Evolutionary conservation across 169 alveolate genomes (phyloP).

Genomic region (Plasmodium berghei): DNA sequence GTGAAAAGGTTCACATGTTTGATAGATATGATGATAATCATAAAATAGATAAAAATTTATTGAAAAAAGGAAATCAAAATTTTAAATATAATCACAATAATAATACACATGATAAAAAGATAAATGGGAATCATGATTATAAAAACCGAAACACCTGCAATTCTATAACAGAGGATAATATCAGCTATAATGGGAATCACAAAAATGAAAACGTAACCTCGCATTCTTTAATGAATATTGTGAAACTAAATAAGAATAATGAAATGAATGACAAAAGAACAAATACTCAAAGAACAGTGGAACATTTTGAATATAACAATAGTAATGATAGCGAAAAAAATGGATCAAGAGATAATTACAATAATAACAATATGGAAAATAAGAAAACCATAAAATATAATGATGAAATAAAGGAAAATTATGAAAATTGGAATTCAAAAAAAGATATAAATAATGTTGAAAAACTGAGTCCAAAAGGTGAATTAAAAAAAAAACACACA

Average conservation of each 20-base stretch:
- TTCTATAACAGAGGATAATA: neutral
- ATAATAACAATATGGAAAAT: neutral
- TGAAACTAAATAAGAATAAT: neutral
- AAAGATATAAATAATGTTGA: conserved; percentile 2
- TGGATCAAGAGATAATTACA: neutral
- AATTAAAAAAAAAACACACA: conserved; percentile 18
- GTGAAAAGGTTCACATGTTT: conserved; percentile 7
- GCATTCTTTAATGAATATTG: neutral
- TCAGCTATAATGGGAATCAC: neutral
- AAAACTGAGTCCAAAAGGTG: conserved; percentile 5
- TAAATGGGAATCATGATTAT: conserved; percentile 10
- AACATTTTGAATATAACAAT: neutral
- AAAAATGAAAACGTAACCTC: neutral
- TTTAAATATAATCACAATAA: conserved; percentile 1
- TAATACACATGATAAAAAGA: neutral
- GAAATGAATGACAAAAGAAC: neutral
- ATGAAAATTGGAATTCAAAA: neutral
- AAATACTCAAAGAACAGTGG: neutral
- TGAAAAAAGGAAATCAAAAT: conserved; percentile 12
- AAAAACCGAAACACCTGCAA: neutral
- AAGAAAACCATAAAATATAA: neutral
- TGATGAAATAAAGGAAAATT: neutral
- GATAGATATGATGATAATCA: conserved; percentile 7
- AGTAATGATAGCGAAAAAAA: neutral
- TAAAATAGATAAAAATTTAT: conserved; percentile 20